Conservation (phyloP, 768 basidiomycete species). For the Pleurotus platypus region DNA sequence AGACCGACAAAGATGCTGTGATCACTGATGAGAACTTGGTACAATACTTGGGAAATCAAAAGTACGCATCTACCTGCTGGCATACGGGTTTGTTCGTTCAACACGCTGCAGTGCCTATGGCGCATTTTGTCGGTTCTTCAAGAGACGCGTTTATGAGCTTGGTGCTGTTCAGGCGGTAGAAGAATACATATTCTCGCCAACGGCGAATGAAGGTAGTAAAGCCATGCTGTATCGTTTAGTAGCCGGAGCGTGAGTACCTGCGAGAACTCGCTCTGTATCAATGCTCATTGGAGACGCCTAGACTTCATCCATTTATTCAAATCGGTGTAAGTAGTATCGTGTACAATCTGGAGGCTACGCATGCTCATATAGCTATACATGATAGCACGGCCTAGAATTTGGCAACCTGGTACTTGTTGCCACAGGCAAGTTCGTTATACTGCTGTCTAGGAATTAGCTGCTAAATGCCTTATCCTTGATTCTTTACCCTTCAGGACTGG, state of each 20-base stretch:
- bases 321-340: slow-evolving; percentile 40
- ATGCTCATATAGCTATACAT: background rate
- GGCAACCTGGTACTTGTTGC: slow-evolving; percentile 45
- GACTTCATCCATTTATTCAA: slow-evolving; percentile 55
- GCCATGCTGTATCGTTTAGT: slow-evolving; percentile 33
- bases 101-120: slow-evolving; percentile 29
- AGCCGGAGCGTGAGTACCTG: slow-evolving; percentile 28
- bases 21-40: slow-evolving; percentile 46
- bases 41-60: slow-evolving; percentile 43
- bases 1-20: slow-evolving; percentile 27
- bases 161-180: slow-evolving; percentile 41
- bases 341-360: background rate
- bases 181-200: slow-evolving; percentile 39
- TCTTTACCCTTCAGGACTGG: slow-evolving; percentile 31
- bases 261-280: background rate
- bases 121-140: slow-evolving; percentile 35
- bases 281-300: slow-evolving; percentile 15
- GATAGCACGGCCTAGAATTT: slow-evolving; percentile 52
- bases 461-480: too few relatives aligned
- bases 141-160: slow-evolving; percentile 28
- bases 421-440: slow-evolving; percentile 29
- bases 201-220: slow-evolving; percentile 27
- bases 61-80: slow-evolving; percentile 24
- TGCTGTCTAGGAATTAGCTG: background rate
- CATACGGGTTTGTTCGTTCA: background rate